These are phyloP conservation scores for Taphrina wiesneri DNA, from an alignment of 1,139 yeast genomes.

Conservation along the genomic window DNA sequence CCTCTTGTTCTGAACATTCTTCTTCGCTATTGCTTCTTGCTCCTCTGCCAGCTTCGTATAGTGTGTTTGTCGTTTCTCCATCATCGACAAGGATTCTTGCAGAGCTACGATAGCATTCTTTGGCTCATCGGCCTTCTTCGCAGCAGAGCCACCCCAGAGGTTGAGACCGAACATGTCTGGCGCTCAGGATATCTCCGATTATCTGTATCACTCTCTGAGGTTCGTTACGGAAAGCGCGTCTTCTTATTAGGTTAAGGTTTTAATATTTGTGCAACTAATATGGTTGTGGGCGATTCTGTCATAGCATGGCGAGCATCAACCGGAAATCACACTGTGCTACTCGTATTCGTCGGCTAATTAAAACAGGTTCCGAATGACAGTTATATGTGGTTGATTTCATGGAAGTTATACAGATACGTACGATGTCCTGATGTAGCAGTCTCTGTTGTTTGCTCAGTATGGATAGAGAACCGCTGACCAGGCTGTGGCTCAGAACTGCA, in stretches of 20 bases:
- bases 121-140: constrained; percentile 78
- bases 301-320: not conserved
- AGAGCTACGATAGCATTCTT: constrained; percentile 89
- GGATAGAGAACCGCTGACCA: no score
- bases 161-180: not conserved
- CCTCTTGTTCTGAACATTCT: constrained; percentile 67
- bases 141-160: constrained; percentile 65
- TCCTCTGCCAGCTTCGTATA: constrained; percentile 79
- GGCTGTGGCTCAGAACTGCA: no score
- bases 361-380: no score
- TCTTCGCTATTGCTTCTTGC: constrained; percentile 78
- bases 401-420: not conserved
- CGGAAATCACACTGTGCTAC: not conserved
- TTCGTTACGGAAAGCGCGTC: not conserved
- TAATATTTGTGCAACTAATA: not conserved
- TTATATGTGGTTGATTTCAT: no score
- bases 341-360: not conserved
- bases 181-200: not conserved
- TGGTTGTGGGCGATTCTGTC: not conserved
- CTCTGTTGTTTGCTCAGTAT: no score
- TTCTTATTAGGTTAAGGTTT: not conserved
- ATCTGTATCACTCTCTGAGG: no score
- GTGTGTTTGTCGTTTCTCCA: constrained; percentile 79
- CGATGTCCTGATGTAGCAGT: no score
- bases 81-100: constrained; percentile 83